phyloP scores from a whole-genome alignment of 495 filamentous ascomycete species.

The Neurospora sp. region DNA sequence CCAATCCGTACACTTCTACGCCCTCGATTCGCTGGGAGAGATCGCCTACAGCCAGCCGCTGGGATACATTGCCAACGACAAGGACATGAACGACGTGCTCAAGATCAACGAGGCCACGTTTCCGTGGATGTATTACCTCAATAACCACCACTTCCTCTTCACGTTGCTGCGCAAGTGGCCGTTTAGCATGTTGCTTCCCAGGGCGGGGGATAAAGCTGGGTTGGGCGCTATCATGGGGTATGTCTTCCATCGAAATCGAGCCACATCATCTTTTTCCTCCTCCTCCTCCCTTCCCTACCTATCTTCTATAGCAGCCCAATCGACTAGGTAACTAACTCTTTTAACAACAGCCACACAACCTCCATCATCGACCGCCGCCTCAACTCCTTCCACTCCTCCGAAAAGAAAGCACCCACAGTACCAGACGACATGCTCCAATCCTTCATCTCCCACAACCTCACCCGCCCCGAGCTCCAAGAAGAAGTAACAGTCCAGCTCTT shows the following conservation, averaged over 20 bases:
- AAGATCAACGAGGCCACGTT: conserved; percentile 41
- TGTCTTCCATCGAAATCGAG: background rate
- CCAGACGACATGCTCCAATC: conserved; percentile 28
- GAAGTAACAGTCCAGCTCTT: conserved; percentile 38
- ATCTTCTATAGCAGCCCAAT: background rate
- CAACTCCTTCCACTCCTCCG: background rate
- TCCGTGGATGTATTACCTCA: conserved; percentile 36
- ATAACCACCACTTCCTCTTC: conserved; percentile 45
- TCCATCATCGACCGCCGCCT: conserved; percentile 20
- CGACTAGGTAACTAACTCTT: background rate
- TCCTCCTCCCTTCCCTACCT: background rate
- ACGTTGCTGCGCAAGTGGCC: conserved; percentile 34
- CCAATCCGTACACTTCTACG: conserved; percentile 41
- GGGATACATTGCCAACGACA: conserved; percentile 49
- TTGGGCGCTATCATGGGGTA: conserved; percentile 12
- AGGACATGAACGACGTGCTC: conserved; percentile 48
- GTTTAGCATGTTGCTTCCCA: conserved; percentile 8
- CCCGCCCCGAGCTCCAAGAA: conserved; percentile 24
- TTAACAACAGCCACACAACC: background rate
- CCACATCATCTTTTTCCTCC: too few species aligned
- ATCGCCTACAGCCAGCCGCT: conserved; percentile 53
- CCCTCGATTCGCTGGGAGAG: conserved; percentile 56
- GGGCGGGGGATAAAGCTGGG: conserved; percentile 11
- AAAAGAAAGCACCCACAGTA: background rate
- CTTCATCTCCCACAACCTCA: conserved; percentile 35